A percentile compares a stretch with the other conserved stretches of the same genome.
Evolutionary conservation across 2,329 filamentous ascomycete genomes (phyloP).

Genomic region (Botrytis fabae): DNA sequence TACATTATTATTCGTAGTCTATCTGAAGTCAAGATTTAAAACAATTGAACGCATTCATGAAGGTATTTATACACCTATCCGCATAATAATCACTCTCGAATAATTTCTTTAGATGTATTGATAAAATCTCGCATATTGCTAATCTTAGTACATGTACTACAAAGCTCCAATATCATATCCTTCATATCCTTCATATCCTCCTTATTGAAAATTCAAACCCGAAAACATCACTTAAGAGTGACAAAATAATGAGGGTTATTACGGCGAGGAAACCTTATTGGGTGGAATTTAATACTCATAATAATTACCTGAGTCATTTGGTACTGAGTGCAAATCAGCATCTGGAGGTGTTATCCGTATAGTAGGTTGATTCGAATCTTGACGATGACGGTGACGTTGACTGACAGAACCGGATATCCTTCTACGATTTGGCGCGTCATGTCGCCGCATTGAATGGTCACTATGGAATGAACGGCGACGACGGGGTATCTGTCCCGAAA

Average conservation of each 20-base stretch:
- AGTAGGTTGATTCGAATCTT: not conserved
- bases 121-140: not conserved
- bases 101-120: not conserved
- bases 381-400: not conserved
- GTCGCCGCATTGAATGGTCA: not conserved
- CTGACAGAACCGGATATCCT: not conserved
- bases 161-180: not conserved
- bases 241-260: not conserved
- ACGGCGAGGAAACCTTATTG: not conserved
- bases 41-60: not conserved
- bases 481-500: not conserved
- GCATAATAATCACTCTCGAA: not conserved
- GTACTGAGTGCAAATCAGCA: rapidly evolving
- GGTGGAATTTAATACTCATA: not conserved
- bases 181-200: not conserved
- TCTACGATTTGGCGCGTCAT: not conserved
- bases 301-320: not conserved
- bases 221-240: not conserved
- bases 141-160: not conserved
- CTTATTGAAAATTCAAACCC: too few relatives aligned
- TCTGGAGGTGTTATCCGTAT: not conserved
- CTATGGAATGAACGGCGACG: not conserved
- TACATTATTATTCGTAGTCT: too few relatives aligned
- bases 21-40: too few relatives aligned
- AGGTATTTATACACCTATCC: rapidly evolving